Percentiles rank a stretch among this genome's conserved stretches.
These are phyloP conservation scores for Gossypium ekmanianum DNA, from an alignment of 345 rosid genomes.

Conservation along the genomic window DNA sequence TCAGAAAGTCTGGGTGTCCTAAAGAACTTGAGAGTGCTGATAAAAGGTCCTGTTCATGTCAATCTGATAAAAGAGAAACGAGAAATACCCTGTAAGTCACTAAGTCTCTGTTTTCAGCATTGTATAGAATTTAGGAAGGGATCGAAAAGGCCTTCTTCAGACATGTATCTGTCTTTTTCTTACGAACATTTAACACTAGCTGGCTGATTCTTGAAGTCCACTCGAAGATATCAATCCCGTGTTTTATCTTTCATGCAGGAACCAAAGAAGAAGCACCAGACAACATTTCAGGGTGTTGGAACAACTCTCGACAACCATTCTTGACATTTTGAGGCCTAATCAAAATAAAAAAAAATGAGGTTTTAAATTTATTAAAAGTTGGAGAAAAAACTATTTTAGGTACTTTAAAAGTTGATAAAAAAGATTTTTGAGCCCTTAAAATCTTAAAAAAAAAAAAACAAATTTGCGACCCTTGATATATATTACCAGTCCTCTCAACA, in stretches of 20 bases:
- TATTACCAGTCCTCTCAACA: background rate
- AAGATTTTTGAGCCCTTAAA: too few relatives aligned
- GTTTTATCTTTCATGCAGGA: slow-evolving; percentile 42
- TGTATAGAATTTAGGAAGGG: background rate
- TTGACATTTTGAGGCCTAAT: too few relatives aligned
- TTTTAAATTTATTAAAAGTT: too few relatives aligned
- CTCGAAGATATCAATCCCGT: background rate
- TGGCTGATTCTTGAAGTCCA: background rate
- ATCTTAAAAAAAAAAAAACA: too few relatives aligned
- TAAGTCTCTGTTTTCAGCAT: slow-evolving; percentile 12
- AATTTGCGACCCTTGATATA: too few relatives aligned
- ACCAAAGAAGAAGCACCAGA: slow-evolving; percentile 52
- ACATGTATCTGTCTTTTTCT: background rate
- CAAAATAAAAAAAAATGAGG: too few relatives aligned
- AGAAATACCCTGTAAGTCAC: slow-evolving; percentile 10
- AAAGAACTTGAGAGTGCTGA: slow-evolving; percentile 91
- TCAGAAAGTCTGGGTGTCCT: slow-evolving; percentile 89
- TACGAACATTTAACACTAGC: background rate
- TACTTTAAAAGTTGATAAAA: too few relatives aligned
- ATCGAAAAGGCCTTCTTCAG: background rate
- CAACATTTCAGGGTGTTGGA: background rate
- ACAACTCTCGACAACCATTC: background rate
- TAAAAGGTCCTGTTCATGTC: slow-evolving; percentile 77
- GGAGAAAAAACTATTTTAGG: too few relatives aligned
- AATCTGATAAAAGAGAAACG: slow-evolving; percentile 79